Evolutionary conservation across 768 basidiomycete species (phyloP), one percentile per base, ranked within the genome.

Genomic region (Gautieria morchelliformis): DNA sequence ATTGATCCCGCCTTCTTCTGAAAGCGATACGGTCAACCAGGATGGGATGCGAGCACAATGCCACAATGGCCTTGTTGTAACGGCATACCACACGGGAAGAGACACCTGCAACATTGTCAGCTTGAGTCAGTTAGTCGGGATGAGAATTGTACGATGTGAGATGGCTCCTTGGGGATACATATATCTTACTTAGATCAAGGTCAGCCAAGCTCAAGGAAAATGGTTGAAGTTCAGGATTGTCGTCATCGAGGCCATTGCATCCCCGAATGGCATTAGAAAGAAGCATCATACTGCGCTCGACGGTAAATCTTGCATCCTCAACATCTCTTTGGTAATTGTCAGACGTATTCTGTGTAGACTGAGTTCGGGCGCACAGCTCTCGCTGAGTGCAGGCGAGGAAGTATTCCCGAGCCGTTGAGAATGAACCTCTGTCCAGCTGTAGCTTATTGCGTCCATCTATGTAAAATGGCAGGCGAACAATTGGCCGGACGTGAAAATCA

Each of bases 301-400:
- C 68, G 33, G 59, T 64, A 37, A 68, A 51, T 41, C 66, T 62
- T 24, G 60, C 61, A 22, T 66, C 68, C 27, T 67, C 66, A 14
- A 71, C 60, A 19, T 65, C 60, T 3, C 59, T 62, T 51, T 70
- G 67, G 59, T 71, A 72, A 10, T 64, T 62, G 7, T 62, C 62
- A 12, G 69, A 66, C 5, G 68, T 66, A 39, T 66, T 67, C 51
- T 69, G 68, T 1, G 67, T 60, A 53, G 68, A 67, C 20, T 70
- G 65, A 24, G 63, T 65, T n/a, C 67, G 65, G 12, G 66, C 59
- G 37, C 62, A 66, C 27, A 70, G 61, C 56, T 72, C 71, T 12
- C 71, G 64, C 54, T 72, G 70, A 1, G 70, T 66, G 49, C 70
- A 71, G 9, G 70, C 70, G 9, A 60, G 52, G 55, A 69, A 68